Percentiles rank a stretch among this genome's conserved stretches.
Conservation (phyloP, 2,329 filamentous ascomycete genomes). For the Xylariales sp. region DNA sequence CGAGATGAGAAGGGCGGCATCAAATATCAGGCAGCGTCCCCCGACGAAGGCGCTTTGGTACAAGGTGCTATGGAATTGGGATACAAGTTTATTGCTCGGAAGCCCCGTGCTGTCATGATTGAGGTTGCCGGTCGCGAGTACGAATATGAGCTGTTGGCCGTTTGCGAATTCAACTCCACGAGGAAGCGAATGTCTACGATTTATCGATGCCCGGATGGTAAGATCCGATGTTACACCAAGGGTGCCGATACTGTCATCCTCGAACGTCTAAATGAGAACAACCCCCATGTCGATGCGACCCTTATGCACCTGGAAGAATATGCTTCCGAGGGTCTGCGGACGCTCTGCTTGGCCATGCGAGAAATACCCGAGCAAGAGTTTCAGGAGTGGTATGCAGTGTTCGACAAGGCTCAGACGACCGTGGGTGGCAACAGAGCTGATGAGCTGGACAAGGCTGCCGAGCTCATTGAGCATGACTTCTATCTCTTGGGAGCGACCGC, state of each 20-base stretch:
- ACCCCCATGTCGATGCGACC: constrained; percentile 84
- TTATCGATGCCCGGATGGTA: constrained; percentile 93
- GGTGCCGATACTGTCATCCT: constrained; percentile 97
- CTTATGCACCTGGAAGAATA: constrained; percentile 97
- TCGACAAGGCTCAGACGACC: constrained; percentile 82
- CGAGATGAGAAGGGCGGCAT: constrained; percentile 75
- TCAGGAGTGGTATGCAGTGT: constrained; percentile 80
- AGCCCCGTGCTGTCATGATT: constrained; percentile 84
- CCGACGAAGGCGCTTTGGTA: constrained; percentile 94
- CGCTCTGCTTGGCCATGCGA: constrained; percentile 89
- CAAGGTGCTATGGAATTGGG: constrained; percentile 83
- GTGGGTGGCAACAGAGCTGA: constrained; percentile 89
- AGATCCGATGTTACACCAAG: constrained; percentile 90
- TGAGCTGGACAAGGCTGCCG: constrained; percentile 93
- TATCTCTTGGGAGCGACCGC: constrained; percentile 90
- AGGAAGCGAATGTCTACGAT: constrained; percentile 98
- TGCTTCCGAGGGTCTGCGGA: constrained; percentile 90
- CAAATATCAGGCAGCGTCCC: constrained; percentile 97
- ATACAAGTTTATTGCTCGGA: constrained; percentile 86
- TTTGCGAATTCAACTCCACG: constrained; percentile 99
- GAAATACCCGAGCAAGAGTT: constrained; percentile 89
- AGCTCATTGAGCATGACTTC: constrained; percentile 90
- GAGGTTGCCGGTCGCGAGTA: constrained; percentile 65
- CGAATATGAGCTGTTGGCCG: constrained; percentile 87
- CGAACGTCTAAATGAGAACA: constrained; percentile 79